phyloP scores from a whole-genome alignment of 1,284 basidiomycete species.

The Anthracocystis setariae region DNA sequence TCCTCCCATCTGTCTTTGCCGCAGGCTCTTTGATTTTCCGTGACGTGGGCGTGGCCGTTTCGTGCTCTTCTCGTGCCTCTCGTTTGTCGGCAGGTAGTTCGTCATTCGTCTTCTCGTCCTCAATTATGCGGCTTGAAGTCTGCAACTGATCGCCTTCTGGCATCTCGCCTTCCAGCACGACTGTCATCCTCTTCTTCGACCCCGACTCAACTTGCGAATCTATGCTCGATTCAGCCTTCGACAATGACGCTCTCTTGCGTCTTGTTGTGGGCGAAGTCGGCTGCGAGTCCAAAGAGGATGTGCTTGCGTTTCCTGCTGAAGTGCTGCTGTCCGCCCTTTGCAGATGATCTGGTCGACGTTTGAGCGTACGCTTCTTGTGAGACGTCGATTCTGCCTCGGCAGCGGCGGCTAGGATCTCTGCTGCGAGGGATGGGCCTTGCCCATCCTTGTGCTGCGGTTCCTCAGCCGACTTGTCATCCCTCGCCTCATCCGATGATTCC shows the following conservation, averaged over 20 bases:
- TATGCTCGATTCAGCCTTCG: slow-evolving; percentile 18
- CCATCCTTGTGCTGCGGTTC: neutral
- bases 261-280: slow-evolving; percentile 28
- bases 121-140: neutral
- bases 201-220: slow-evolving; percentile 17
- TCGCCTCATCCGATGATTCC: neutral
- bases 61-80: slow-evolving; percentile 1
- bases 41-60: neutral
- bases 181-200: slow-evolving; percentile 53
- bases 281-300: slow-evolving; percentile 24
- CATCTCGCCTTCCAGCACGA: slow-evolving; percentile 58
- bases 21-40: too few species aligned
- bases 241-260: slow-evolving; percentile 26
- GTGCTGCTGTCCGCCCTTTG: slow-evolving; percentile 33
- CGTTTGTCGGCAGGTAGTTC: slow-evolving; percentile 8
- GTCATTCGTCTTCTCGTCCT: neutral
- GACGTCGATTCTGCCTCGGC: slow-evolving; percentile 13
- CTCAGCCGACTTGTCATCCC: neutral
- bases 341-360: slow-evolving; percentile 18
- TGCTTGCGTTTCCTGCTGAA: slow-evolving; percentile 18
- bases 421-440: slow-evolving; percentile 19
- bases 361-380: slow-evolving; percentile 21
- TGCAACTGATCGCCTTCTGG: slow-evolving; percentile 28
- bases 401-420: slow-evolving; percentile 36
- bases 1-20: neutral